Evolutionary conservation across 2,329 filamentous ascomycete genomes (phyloP), one percentile per base, ranked within the genome.

Genomic region (Calonectria pteridis): DNA sequence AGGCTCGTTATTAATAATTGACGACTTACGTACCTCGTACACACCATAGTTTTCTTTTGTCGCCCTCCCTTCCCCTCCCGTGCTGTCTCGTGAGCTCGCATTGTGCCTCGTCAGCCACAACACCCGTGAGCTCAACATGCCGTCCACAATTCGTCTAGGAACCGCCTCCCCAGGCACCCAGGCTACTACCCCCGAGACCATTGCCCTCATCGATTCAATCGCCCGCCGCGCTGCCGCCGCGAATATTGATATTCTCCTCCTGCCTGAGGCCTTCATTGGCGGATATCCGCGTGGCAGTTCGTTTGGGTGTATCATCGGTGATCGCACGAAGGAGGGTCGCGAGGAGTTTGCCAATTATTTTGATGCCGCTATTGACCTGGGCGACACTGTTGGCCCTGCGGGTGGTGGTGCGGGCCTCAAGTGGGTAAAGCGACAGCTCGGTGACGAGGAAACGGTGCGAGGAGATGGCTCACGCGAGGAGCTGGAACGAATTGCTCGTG

Each of bases 211-310:
- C 65, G 88, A 92, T 79, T 78, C 83, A 14, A 91, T 94, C 18
- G 92, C 94, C 40, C 85, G 85, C 29, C 85, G 88, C 43, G 95
- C 95, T n/a, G 90, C 92, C 4, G 78, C 83, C 1, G 81, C 85
- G 70, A 78, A 81, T 4, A 85, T 91, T 49, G 88, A 97, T 82
- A 88, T 98, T 64, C 88, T 98, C 33, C 91, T 98, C 67, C 96
- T 98, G 74, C 96, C 96, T 0, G 96, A 98, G 86, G 96, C 96
- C 28, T 98, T 95, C 82, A 89, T 98, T 2, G 96, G 96, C 59
- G 96, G 96, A 1, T 98, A 98, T 82, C 96, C 96, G 23, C 93
- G 96, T 14, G 95, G 93, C 23, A 93, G 93, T 75, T 87, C 88
- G 65, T 98, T 98, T 80, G 95, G 95, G 6, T 92, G 92, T 59